These are phyloP conservation scores for Leptodermis oblonga DNA, from an alignment of 257 asterid species.

Conservation along the genomic window DNA sequence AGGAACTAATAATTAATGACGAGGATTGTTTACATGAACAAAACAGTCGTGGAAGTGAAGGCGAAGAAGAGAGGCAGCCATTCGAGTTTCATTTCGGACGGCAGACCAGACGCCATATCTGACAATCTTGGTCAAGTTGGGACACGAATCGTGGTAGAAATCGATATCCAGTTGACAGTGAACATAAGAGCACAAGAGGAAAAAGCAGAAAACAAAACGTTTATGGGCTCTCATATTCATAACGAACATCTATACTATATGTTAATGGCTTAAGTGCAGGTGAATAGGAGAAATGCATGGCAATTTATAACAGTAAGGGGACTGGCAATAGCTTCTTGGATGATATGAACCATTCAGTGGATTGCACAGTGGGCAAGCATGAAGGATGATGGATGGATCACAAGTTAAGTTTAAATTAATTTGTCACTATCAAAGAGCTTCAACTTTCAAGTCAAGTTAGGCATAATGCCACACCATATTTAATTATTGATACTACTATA, in stretches of 20 bases:
- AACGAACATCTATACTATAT: too few relatives aligned
- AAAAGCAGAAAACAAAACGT: slow-evolving; percentile 19
- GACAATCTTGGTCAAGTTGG: slow-evolving; percentile 48
- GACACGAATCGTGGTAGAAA: slow-evolving; percentile 51
- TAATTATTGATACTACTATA: not conserved
- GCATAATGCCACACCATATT: slow-evolving; percentile 15
- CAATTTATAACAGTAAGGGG: slow-evolving; percentile 37
- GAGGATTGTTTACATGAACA: slow-evolving; percentile 47
- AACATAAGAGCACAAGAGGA: slow-evolving; percentile 32
- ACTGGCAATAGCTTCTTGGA: not conserved
- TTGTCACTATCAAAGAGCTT: slow-evolving; percentile 4
- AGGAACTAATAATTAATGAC: too few relatives aligned
- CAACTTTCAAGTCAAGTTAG: slow-evolving; percentile 19
- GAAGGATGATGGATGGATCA: slow-evolving; percentile 10
- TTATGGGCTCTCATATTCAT: slow-evolving; percentile 15
- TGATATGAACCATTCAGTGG: not conserved
- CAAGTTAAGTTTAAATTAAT: not conserved
- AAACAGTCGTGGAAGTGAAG: slow-evolving; percentile 78
- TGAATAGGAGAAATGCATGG: slow-evolving; percentile 14
- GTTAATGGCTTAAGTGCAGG: not conserved
- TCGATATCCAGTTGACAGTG: slow-evolving; percentile 51
- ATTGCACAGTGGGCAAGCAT: slow-evolving; percentile 27
- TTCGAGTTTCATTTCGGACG: slow-evolving; percentile 62
- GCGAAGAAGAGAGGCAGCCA: slow-evolving; percentile 77
- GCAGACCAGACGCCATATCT: slow-evolving; percentile 60